Percentiles rank a stretch among this genome's conserved stretches.
Evolutionary conservation across 176 grass and related monocot species (phyloP).

Genomic region (Pontederia crassipes): DNA sequence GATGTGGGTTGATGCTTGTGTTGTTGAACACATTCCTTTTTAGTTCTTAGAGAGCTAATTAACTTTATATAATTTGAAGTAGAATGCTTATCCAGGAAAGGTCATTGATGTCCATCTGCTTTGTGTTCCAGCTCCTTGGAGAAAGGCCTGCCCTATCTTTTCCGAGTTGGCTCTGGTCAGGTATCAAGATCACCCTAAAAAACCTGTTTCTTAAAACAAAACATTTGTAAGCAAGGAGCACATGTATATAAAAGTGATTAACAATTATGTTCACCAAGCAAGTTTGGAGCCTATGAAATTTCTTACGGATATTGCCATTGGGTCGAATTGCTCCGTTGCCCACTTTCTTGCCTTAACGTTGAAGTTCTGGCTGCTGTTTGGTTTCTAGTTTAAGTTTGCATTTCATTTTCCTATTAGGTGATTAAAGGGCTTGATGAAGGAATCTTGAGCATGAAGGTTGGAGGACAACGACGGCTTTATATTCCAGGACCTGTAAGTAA

Average conservation of each 20-base stretch:
- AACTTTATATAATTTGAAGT: not conserved
- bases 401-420: slow-evolving; percentile 32
- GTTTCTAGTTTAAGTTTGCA: not conserved
- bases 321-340: too few species aligned
- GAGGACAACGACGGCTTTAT: slow-evolving; percentile 77
- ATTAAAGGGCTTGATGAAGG: slow-evolving; percentile 93
- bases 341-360: not conserved
- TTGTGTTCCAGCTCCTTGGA: slow-evolving; percentile 55
- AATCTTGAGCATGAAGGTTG: slow-evolving; percentile 80
- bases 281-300: too few species aligned
- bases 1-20: too few species aligned
- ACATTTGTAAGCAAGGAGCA: too few species aligned
- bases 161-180: slow-evolving; percentile 75
- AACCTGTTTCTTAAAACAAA: not conserved
- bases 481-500: slow-evolving; percentile 76
- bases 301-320: too few species aligned
- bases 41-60: too few species aligned
- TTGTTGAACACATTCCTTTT: too few species aligned
- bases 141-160: slow-evolving; percentile 84
- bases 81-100: not conserved
- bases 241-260: too few species aligned
- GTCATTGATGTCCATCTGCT: not conserved
- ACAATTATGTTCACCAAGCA: too few species aligned
- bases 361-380: not conserved
- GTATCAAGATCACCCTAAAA: slow-evolving; percentile 23